Conservation (phyloP, 306 rosid genomes). For the Heteromeles arbutifolia region DNA sequence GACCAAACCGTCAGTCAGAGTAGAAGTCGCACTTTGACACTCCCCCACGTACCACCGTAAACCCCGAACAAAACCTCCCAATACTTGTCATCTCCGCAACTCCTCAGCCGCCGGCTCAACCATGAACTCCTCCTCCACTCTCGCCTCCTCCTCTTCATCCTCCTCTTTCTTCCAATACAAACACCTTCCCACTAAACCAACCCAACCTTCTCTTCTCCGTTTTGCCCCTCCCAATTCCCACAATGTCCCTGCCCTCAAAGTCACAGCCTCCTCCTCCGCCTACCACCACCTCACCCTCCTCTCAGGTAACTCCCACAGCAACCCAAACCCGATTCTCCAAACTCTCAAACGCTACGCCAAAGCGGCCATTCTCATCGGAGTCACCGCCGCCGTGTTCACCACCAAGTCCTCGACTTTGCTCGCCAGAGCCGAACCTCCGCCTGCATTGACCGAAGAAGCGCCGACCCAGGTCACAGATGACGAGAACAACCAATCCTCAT, state of each 20-base stretch:
- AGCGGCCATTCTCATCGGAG: constrained; percentile 48
- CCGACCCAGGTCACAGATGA: background rate
- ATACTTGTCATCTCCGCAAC: background rate
- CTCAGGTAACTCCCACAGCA: background rate
- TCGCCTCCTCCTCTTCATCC: constrained; percentile 21
- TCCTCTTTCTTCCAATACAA: constrained; percentile 29
- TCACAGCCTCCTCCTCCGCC: constrained; percentile 30
- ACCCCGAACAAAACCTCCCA: background rate
- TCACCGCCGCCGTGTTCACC: constrained; percentile 37
- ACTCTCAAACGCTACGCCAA: constrained; percentile 45
- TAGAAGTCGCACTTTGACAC: background rate
- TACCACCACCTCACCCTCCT: background rate
- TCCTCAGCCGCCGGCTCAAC: background rate
- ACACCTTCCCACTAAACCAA: constrained; percentile 7
- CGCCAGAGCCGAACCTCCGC: constrained; percentile 58
- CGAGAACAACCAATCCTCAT: constrained; percentile 5
- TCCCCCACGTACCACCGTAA: background rate
- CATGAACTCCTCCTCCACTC: constrained; percentile 50
- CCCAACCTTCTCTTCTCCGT: constrained; percentile 18
- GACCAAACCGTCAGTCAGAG: background rate
- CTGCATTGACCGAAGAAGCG: constrained; percentile 21
- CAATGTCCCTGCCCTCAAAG: constrained; percentile 19
- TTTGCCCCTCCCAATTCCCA: constrained; percentile 5
- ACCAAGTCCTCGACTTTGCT: constrained; percentile 37
- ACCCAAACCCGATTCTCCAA: constrained; percentile 19